Conservation (phyloP, 306 rosid species). For the Malus orientalis region DNA sequence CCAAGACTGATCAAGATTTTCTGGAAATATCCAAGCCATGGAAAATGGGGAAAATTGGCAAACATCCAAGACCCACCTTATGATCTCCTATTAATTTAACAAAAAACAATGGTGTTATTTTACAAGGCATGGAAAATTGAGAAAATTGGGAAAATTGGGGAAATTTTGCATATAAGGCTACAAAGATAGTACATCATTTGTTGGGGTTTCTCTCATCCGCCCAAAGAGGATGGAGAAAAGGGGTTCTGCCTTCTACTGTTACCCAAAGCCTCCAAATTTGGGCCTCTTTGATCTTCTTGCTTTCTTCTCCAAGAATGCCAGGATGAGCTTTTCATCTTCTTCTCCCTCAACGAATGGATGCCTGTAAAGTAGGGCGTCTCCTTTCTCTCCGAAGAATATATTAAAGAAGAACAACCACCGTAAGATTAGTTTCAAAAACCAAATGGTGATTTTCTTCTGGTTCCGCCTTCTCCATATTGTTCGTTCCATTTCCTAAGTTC, state of each 20-base stretch:
- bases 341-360: not conserved
- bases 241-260: not conserved
- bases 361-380: not conserved
- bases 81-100: too few species aligned
- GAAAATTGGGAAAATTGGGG: not conserved
- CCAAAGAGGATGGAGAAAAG: constrained; percentile 1
- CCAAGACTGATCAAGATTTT: not conserved
- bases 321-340: not conserved
- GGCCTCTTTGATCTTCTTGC: not conserved
- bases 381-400: not conserved
- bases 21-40: not conserved
- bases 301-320: not conserved
- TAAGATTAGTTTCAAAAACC: constrained; percentile 48
- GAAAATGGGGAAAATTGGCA: too few species aligned
- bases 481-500: constrained; percentile 97
- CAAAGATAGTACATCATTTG: not conserved
- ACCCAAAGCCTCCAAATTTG: not conserved
- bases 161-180: not conserved
- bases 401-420: not conserved
- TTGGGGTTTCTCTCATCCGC: constrained; percentile 1
- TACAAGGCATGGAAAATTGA: not conserved
- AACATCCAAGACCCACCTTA: too few species aligned
- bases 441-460: constrained; percentile 79
- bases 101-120: not conserved
- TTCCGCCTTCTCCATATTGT: constrained; percentile 95